Evolutionary conservation across 2,329 filamentous ascomycete species (phyloP), one percentile per base, ranked within the genome.

Genomic region (Cladophialophora immunda): DNA sequence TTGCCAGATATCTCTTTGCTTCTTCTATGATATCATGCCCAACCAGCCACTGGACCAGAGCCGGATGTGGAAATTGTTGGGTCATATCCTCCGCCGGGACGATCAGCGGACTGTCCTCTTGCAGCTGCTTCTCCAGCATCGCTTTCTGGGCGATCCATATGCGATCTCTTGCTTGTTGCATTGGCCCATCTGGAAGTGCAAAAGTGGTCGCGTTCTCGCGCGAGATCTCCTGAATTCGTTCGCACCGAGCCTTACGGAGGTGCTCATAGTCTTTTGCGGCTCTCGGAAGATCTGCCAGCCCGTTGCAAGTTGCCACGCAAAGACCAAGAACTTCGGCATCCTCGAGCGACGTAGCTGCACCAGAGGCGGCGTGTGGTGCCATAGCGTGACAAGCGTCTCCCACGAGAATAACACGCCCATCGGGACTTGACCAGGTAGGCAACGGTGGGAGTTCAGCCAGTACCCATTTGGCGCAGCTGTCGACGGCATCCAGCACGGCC

Each of bases 321-420:
- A 58, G 32, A n/a, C 58, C 63, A 8, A 68, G 58, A 15, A 66
- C 45, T 62, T 52, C 77, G 17, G 78, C 80, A 58, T 82, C 80
- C 69, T 82, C 80, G 5, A 82, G 75, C 0, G 78, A 77, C 73
- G 81, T 80, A 5, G 79, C 79, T 0, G 79, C 80, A 0, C 81
- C 73, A 41, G 81, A 78, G 0, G 80, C 79, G 71, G 81, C 78
- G 63, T 81, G 80, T 2, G 79, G 79, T 0, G 79, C 70, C 80
- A 82, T 82, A 22, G 79, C 77, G 65, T 82, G 80, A 0, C 79
- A 80, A 9, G 80, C 78, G 58, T 82, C 80, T 4, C 80, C 80
- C 1, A 81, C 71, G 5, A 82, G 71, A 13, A 81, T 68, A 7
- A 80, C 45, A 17, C 75, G 77, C 2, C 71, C 72, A 2, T 74